Evolutionary conservation across 768 basidiomycete genomes (phyloP), one percentile per base, ranked within the genome.

Genomic region (Guyanaporus albipodus): DNA sequence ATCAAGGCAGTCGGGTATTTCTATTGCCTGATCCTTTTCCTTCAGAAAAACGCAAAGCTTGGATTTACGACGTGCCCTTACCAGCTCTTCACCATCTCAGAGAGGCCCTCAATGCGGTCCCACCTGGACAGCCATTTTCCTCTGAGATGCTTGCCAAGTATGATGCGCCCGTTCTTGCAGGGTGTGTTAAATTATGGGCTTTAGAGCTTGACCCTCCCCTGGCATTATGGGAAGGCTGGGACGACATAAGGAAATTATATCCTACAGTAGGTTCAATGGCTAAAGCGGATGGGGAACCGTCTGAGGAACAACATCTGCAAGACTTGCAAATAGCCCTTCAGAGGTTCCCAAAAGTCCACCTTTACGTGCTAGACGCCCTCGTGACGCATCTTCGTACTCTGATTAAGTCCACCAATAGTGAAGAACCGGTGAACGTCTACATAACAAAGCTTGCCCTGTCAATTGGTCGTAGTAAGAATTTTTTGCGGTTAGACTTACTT

Each of bases 41-140:
- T 28, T 4, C 60, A 83, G 93, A 94, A 63, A 86, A 81, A 61
- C 82, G 94, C 48, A 91, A 86, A 70, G 72, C 85, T 4, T 97
- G 94, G 94, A 89, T 97, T 44, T 98, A 96, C 67, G 91, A 97
- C 57, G 87, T 90, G 4, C 92, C 93, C 1, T 75, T 98, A 6
- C 73, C 81, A 2, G 80, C 82, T 21, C 78, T 87, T 14, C 94
- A 98, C 57, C 85, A 86, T 48, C 80, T 97, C 24, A 83, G 94
- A 46, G 89, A 92, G 66, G 75, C 76, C 6, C 72, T 97, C 43
- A 95, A 96, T 61, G 79, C 76, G 9, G 67, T 87, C n/a, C 83
- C 78, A 7, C 63, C 66, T 45, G 59, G 69, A 49, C 65, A 73
- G 24, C 70, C 74, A 35, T 70, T 80, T 24, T 67, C 77, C 6